Conservation (phyloP, 2,329 filamentous ascomycete genomes). For the Drechslera avenae region DNA sequence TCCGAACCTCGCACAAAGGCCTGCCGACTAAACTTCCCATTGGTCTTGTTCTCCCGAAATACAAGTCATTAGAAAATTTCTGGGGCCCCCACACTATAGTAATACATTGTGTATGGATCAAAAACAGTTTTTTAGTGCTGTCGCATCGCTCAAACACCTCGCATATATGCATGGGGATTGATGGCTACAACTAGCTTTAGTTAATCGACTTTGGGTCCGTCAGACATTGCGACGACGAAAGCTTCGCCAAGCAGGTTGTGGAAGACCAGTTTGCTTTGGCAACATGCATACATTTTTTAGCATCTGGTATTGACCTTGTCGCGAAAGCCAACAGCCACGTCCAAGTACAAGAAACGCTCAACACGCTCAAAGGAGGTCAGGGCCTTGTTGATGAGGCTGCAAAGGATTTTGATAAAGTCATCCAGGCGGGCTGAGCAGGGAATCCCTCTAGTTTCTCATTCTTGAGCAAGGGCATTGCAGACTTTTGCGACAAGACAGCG, state of each 20-base stretch:
- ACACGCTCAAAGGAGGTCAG: constrained; percentile 11
- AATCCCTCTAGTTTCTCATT: constrained; percentile 9
- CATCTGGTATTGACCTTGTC: constrained; percentile 12
- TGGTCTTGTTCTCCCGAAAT: constrained; percentile 8
- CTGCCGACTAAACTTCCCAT: background rate
- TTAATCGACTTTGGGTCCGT: constrained; percentile 15
- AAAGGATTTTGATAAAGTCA: constrained; percentile 11
- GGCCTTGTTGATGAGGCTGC: constrained; percentile 11
- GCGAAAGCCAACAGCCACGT: constrained; percentile 11
- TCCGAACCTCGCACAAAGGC: constrained; percentile 9
- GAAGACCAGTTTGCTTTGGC: constrained; percentile 13
- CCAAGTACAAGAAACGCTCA: constrained; percentile 11
- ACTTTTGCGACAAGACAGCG: constrained; percentile 3
- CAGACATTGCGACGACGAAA: constrained; percentile 12
- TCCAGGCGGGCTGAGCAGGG: constrained; percentile 15
- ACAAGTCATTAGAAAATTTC: constrained; percentile 2
- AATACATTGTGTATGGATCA: constrained; percentile 11
- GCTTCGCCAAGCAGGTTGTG: constrained; percentile 12
- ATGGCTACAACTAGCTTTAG: constrained; percentile 8
- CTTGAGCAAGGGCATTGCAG: constrained; percentile 8
- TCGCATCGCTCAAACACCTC: constrained; percentile 10
- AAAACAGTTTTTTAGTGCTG: constrained; percentile 13
- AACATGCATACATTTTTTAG: constrained; percentile 13
- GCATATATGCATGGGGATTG: constrained; percentile 13
- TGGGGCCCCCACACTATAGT: constrained; percentile 1